phyloP scores from a whole-genome alignment of 495 filamentous ascomycete species.

The Hypoxylon fuscum region DNA sequence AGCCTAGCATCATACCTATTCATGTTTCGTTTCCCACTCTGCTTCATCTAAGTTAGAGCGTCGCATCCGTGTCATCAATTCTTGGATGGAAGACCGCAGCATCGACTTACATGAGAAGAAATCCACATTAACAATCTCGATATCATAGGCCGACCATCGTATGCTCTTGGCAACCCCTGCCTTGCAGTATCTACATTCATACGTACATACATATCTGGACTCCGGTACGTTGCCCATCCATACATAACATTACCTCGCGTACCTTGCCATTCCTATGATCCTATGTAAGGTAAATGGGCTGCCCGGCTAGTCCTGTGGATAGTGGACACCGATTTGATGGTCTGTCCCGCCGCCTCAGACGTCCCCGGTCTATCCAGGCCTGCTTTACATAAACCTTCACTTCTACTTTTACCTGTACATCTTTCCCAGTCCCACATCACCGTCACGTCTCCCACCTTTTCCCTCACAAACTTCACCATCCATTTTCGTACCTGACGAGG shows the following conservation, averaged over 20 bases:
- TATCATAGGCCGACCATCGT: constrained; percentile 39
- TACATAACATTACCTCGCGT: constrained; percentile 10
- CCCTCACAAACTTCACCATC: constrained; percentile 21
- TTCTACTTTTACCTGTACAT: constrained; percentile 40
- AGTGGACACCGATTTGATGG: constrained; percentile 45
- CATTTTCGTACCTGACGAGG: constrained; percentile 16
- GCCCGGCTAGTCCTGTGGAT: constrained; percentile 42
- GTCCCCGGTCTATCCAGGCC: constrained; percentile 45
- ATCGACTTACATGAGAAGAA: constrained; percentile 4
- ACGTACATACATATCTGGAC: constrained; percentile 10
- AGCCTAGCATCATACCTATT: constrained; percentile 20
- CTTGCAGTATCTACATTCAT: constrained; percentile 20
- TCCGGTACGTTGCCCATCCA: constrained; percentile 14
- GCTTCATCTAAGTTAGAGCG: constrained; percentile 32
- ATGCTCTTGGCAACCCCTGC: constrained; percentile 29
- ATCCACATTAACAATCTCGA: constrained; percentile 29
- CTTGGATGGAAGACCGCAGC: not conserved
- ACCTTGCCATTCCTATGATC: constrained; percentile 19
- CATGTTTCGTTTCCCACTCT: constrained; percentile 32
- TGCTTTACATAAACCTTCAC: constrained; percentile 47
- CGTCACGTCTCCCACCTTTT: constrained; percentile 44
- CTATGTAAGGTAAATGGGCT: constrained; percentile 23
- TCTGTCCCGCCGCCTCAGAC: constrained; percentile 49
- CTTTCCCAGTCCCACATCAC: constrained; percentile 47
- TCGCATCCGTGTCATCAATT: constrained; percentile 28